Conservation (phyloP, 345 rosid species). For the Lagerstroemia speciosa region DNA sequence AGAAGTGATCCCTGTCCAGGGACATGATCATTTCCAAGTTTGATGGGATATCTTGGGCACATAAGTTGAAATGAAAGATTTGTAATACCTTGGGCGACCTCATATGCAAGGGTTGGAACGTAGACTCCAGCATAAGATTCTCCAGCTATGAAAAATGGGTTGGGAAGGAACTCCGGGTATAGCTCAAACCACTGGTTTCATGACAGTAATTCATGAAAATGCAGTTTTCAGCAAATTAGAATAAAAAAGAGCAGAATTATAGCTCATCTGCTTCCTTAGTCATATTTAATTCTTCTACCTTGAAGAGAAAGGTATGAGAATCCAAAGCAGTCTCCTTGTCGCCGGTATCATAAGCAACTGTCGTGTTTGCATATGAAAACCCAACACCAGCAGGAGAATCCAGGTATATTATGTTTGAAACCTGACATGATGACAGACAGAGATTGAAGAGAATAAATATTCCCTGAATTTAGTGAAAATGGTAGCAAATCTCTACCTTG, state of each 20-base stretch:
- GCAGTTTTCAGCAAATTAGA: background rate
- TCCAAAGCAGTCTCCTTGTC: slow-evolving; percentile 64
- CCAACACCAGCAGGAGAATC: slow-evolving; percentile 96
- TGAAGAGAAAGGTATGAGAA: slow-evolving; percentile 55
- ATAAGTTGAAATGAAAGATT: slow-evolving; percentile 5
- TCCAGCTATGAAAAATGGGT: slow-evolving; percentile 75
- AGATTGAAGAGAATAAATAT: background rate
- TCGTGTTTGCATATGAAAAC: slow-evolving; percentile 51
- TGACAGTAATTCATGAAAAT: slow-evolving; percentile 7
- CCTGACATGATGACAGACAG: slow-evolving; percentile 26
- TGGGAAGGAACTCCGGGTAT: slow-evolving; percentile 68
- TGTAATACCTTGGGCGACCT: slow-evolving; percentile 57
- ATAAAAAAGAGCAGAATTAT: background rate
- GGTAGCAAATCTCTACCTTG: slow-evolving; percentile 39
- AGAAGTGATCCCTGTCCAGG: slow-evolving; percentile 49
- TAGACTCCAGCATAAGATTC: slow-evolving; percentile 93
- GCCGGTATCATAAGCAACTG: slow-evolving; percentile 47
- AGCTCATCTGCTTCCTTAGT: background rate
- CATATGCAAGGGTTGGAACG: slow-evolving; percentile 72
- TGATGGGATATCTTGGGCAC: slow-evolving; percentile 1
- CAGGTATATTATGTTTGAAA: slow-evolving; percentile 66
- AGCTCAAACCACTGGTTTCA: slow-evolving; percentile 68
- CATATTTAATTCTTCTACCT: slow-evolving; percentile 28
- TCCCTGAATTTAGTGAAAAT: background rate
- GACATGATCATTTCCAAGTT: background rate